A percentile compares a stretch with the other conserved stretches of the same genome.
phyloP scores from a whole-genome alignment of 306 rosid genomes.

The Gastrolobium villosum region DNA sequence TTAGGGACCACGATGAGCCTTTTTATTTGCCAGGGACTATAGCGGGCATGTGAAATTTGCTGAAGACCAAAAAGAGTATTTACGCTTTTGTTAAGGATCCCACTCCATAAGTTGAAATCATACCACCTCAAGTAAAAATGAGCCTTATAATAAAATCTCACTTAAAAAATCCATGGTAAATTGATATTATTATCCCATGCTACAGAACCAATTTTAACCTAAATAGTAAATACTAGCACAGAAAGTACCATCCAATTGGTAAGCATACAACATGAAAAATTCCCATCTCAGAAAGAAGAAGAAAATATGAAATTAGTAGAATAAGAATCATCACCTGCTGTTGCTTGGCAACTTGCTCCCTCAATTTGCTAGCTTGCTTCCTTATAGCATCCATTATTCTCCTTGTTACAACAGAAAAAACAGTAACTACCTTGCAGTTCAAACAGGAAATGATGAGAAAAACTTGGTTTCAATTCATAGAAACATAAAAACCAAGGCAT shows the following conservation, averaged over 20 bases:
- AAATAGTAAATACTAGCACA: slow-evolving; percentile 19
- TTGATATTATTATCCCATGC: slow-evolving; percentile 1
- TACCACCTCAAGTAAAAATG: slow-evolving; percentile 11
- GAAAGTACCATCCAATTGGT: slow-evolving; percentile 31
- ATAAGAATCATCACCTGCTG: slow-evolving; percentile 72
- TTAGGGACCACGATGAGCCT: too few relatives aligned
- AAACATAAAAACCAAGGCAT: not conserved
- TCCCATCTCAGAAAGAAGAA: not conserved
- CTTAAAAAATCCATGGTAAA: slow-evolving; percentile 9
- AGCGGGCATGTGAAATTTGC: too few relatives aligned
- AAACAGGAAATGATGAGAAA: slow-evolving; percentile 41
- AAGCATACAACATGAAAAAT: slow-evolving; percentile 12
- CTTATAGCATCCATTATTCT: slow-evolving; percentile 78
- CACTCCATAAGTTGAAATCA: slow-evolving; percentile 43
- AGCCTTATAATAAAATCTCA: not conserved
- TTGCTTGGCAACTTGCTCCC: slow-evolving; percentile 93
- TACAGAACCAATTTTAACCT: slow-evolving; percentile 40
- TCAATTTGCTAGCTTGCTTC: slow-evolving; percentile 89
- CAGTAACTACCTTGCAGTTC: slow-evolving; percentile 29
- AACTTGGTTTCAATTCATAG: slow-evolving; percentile 6
- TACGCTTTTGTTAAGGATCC: too few relatives aligned
- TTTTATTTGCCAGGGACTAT: too few relatives aligned
- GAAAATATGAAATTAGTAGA: not conserved
- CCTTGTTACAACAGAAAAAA: not conserved
- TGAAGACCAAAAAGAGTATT: too few relatives aligned